Evolutionary conservation across 129 eudicot genomes (phyloP), one percentile per base, ranked within the genome.

Genomic region (Centrapalus pauciflorus): DNA sequence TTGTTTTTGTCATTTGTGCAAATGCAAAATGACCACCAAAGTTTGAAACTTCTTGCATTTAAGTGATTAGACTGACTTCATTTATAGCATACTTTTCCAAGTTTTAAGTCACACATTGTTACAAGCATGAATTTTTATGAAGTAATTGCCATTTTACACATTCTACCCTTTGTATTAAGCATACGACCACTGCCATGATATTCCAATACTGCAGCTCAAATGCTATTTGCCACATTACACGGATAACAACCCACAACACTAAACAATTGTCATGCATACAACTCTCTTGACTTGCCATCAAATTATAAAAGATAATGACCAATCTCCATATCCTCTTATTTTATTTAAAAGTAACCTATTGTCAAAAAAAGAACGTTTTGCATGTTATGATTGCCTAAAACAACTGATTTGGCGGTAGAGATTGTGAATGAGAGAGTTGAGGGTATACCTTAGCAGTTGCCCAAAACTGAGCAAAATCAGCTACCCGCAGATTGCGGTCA

Each of bases 401-500:
- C 21, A 59, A 56, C 69, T 29, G 46, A 77, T 76, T n/a, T n/a
- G n/a, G n/a, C n/a, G 71, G 66, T 66, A 84, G 71, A 79, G 80
- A 66, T 49, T 74, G 70, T 50, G 68, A 74, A 69, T 69, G 66
- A 90, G 83, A 77, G 95, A 82, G 70, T 69, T 63, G 73, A 84
- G 88, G 75, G 88, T 89, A 88, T 93, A 93, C 99, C 99, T 93
- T 93, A 74, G 99, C 96, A 84, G 84, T 82, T 93, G 99, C 99
- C 99, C 99, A 93, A 93, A 93, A 93, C 80, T 93, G 96, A 93
- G 96, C 95, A 93, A 89, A 93, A 81, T 93, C 99, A 78, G 99
- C 99, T 84, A 93, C 96, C 99, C 99, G 99, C 99, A 93, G 99
- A 93, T 93, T 93, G 99, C 99, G 99, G 99, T 93, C 99, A 93